Evolutionary conservation across 352 stramenopile species (phyloP), one percentile per base, ranked within the genome.

Genomic region (Phytopythium sindhum): DNA sequence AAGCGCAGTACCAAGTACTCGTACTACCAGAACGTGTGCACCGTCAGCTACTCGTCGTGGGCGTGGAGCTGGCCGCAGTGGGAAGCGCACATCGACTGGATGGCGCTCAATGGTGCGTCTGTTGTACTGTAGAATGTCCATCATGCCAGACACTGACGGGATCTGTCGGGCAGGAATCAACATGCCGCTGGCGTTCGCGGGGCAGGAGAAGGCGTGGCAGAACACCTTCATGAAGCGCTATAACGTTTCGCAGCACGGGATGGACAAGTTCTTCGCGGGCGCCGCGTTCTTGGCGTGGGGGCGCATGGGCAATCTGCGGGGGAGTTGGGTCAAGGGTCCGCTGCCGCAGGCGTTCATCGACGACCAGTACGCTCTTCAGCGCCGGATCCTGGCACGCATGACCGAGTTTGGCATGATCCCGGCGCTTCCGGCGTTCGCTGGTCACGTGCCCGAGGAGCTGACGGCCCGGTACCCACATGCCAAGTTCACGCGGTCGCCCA

Each of bases 21-120:
- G 35, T 97, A 98, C 77, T 94, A 96, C 65, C 88, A 95, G 65
- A 98, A 98, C 68, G 89, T 97, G 33, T 97, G 90, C 71, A 97
- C 90, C 0, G 88, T 92, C 60, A 95, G 88, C 69, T 98, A 98
- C 71, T 95, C 85, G 45, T 89, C 88, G 53, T 95, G 89, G 74
- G 81, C 80, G 51, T 97, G 93, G 86, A 80, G 86, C 23, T 96
- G 88, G 85, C 31, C 67, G n/a, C 73, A 92, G 63, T 98, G 92
- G 92, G 85, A 97, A 69, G 71, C 75, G 4, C 89, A 97, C 70
- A 90, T 98, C 61, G 91, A 98, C 75, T 97, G 90, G 90, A 95
- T 97, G 82, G 89, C 89, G 19, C 68, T 97, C n/a, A 96, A 93
- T 53, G 91, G 84, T 84, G 44, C 9, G 54, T 56, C 23, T 44